Evolutionary conservation across 208 protist genomes (phyloP).

Genomic region (Crithidia fasciculata): DNA sequence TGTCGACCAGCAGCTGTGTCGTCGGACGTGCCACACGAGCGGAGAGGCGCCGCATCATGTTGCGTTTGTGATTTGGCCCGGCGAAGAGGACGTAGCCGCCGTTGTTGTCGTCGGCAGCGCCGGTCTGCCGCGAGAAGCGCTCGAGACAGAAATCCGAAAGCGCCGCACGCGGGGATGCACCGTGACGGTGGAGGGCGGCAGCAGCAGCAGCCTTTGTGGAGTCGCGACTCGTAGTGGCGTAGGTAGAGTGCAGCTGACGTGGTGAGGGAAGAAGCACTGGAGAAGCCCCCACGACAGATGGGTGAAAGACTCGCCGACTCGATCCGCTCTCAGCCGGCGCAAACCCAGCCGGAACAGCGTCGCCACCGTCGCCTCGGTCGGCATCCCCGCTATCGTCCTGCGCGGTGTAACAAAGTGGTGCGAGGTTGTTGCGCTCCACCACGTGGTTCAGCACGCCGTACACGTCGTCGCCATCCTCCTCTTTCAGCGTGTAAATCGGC

Average conservation of each 20-base stretch:
- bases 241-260: slow-evolving; percentile 14
- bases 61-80: slow-evolving; percentile 85
- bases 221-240: slow-evolving; percentile 4
- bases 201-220: background rate
- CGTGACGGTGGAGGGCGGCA: background rate
- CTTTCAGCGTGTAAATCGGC: slow-evolving; percentile 81
- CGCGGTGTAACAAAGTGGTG: slow-evolving; percentile 72
- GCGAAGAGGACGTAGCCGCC: slow-evolving; percentile 85
- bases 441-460: slow-evolving; percentile 90
- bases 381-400: slow-evolving; percentile 37
- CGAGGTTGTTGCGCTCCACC: slow-evolving; percentile 74
- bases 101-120: slow-evolving; percentile 15
- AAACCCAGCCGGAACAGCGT: background rate
- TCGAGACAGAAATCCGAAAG: slow-evolving; percentile 66
- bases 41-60: slow-evolving; percentile 59
- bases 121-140: slow-evolving; percentile 39
- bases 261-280: slow-evolving; percentile 34
- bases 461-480: slow-evolving; percentile 90
- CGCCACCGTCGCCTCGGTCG: background rate
- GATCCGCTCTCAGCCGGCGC: no score
- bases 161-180: background rate
- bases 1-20: slow-evolving; percentile 76
- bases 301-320: slow-evolving; percentile 20
- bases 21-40: slow-evolving; percentile 43
- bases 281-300: slow-evolving; percentile 45